phyloP scores from a whole-genome alignment of 2,329 filamentous ascomycete genomes.

The Fusarium clavum region DNA sequence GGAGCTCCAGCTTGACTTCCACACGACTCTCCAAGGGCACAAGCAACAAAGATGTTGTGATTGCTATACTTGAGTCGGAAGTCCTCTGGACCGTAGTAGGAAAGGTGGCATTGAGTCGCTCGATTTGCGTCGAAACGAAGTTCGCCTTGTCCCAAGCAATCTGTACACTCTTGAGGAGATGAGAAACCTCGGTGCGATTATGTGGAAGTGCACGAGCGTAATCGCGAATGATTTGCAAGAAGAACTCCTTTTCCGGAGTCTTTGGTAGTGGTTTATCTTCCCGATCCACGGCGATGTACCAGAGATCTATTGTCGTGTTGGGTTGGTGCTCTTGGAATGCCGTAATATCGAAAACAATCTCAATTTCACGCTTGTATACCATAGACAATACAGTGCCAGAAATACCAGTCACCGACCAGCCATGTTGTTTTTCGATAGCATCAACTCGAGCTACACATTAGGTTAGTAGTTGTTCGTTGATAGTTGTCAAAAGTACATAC shows the following conservation, averaged over 20 bases:
- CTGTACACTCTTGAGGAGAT: slow-evolving; percentile 70
- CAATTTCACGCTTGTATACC: slow-evolving; percentile 77
- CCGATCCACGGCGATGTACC: slow-evolving; percentile 73
- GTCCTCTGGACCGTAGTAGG: slow-evolving; percentile 73
- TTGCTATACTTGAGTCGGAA: slow-evolving; percentile 72
- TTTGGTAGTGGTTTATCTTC: slow-evolving; percentile 65
- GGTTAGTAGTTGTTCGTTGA: slow-evolving; percentile 51
- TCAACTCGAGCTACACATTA: slow-evolving; percentile 69
- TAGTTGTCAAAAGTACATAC: slow-evolving; percentile 55
- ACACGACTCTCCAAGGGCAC: slow-evolving; percentile 75
- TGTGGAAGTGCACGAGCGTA: slow-evolving; percentile 72
- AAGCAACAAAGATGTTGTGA: slow-evolving; percentile 73
- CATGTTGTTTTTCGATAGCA: slow-evolving; percentile 71
- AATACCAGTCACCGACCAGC: slow-evolving; percentile 78
- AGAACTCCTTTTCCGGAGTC: slow-evolving; percentile 78
- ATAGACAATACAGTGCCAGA: slow-evolving; percentile 74
- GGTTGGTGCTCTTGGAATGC: slow-evolving; percentile 64
- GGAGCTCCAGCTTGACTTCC: slow-evolving; percentile 69
- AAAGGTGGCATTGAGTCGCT: slow-evolving; percentile 70
- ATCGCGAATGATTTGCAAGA: slow-evolving; percentile 77
- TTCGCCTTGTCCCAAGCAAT: slow-evolving; percentile 74
- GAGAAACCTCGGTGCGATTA: slow-evolving; percentile 64
- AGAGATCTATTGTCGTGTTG: slow-evolving; percentile 73
- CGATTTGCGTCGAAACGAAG: slow-evolving; percentile 69
- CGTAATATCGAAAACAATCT: slow-evolving; percentile 76